Conservation (phyloP, 768 basidiomycete species). For the Amanita jacksonii region DNA sequence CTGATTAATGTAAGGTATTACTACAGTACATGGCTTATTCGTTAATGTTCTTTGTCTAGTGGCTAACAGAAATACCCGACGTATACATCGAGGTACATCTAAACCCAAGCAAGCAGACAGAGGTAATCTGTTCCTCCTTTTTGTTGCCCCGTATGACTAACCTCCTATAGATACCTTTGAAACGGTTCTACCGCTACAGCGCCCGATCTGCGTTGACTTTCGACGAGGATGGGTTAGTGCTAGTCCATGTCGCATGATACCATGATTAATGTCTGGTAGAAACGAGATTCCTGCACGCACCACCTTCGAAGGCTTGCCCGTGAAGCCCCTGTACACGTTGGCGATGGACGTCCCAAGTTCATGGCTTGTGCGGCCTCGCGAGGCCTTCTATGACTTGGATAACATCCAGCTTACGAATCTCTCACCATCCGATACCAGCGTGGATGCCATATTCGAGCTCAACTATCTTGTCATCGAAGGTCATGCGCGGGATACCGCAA, state of each 20-base stretch:
- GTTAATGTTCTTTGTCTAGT: constrained; percentile 26
- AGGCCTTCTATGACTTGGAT: constrained; percentile 88
- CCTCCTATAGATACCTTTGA: constrained; percentile 63
- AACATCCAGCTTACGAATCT: constrained; percentile 81
- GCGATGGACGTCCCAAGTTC: constrained; percentile 84
- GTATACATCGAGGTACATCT: constrained; percentile 70
- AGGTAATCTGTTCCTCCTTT: constrained; percentile 36
- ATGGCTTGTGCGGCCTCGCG: constrained; percentile 89
- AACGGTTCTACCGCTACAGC: constrained; percentile 85
- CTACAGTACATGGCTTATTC: neutral
- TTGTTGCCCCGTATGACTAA: neutral
- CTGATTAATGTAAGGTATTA: constrained; percentile 50
- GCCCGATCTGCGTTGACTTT: constrained; percentile 49
- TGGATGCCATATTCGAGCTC: constrained; percentile 77
- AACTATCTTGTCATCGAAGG: constrained; percentile 93
- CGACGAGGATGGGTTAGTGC: constrained; percentile 58
- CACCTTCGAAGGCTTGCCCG: constrained; percentile 63
- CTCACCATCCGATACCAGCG: constrained; percentile 45
- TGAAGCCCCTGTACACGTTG: constrained; percentile 89
- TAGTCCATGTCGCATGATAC: neutral
- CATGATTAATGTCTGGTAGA: constrained; percentile 23
- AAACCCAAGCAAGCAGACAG: constrained; percentile 56
- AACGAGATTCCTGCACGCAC: constrained; percentile 49
- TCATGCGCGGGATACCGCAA: constrained; percentile 70
- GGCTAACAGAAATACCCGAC: constrained; percentile 54